Conservation (phyloP, 768 basidiomycete genomes). For the Coprinopsis sp. region DNA sequence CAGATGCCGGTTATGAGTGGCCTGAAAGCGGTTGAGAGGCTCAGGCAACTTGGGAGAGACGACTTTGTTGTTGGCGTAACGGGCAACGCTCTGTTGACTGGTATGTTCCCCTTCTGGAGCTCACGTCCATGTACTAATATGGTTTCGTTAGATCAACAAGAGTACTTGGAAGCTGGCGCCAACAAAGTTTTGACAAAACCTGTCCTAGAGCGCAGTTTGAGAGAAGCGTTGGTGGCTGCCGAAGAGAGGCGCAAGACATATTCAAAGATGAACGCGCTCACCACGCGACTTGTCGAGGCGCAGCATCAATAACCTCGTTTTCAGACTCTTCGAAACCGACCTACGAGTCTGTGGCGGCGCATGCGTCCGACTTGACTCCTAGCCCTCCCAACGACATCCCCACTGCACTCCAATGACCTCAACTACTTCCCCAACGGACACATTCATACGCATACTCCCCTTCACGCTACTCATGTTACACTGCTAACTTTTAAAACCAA, state of each 20-base stretch:
- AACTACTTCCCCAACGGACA: too few species aligned
- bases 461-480: too few species aligned
- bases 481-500: too few species aligned
- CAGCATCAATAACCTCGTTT: too few species aligned
- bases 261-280: neutral
- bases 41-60: slow-evolving; percentile 58
- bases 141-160: slow-evolving; percentile 54
- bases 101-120: slow-evolving; percentile 24
- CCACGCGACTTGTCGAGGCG: too few species aligned
- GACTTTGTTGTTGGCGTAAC: slow-evolving; percentile 86
- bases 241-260: slow-evolving; percentile 41
- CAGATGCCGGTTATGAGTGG: slow-evolving; percentile 85
- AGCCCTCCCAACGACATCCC: too few species aligned
- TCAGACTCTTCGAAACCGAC: too few species aligned
- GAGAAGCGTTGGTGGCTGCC: slow-evolving; percentile 41
- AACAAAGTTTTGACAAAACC: slow-evolving; percentile 82
- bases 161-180: slow-evolving; percentile 71
- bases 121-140: slow-evolving; percentile 2
- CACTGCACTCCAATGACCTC: too few species aligned
- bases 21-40: slow-evolving; percentile 56
- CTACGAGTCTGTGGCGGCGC: too few species aligned
- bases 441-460: too few species aligned
- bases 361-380: too few species aligned
- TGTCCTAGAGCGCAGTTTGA: slow-evolving; percentile 56
- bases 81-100: slow-evolving; percentile 52